Base-by-base conservation (phyloP, 805 yeast species). In the Metschnikowia cubensis region DNA sequence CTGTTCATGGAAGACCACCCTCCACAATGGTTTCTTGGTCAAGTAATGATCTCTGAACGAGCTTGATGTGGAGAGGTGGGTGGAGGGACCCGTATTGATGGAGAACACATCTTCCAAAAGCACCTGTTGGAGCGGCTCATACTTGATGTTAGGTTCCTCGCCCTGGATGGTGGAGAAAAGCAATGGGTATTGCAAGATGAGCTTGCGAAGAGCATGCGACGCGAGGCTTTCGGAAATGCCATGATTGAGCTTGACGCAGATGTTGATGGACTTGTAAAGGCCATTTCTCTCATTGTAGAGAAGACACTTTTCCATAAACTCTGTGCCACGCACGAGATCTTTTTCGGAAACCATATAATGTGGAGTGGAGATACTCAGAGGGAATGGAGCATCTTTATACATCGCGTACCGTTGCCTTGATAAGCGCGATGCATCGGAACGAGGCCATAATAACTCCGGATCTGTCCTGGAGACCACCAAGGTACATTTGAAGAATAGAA, bases 111-210 rank as follows among this genome's bases (percentile, higher is more conserved):
- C 50, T 21, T 44, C 39, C 46, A 50, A 44, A 15, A 40, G 37
- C 4, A 50, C 49, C 13, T 40, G 22, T 2, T 42, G 47, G 15
- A 50, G 49, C 15, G 53, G 53, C 37, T 47, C 50, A 33, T 40
- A 50, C 33, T 35, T 44, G 31, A 43, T 36, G 34, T 39, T 8
- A 6, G 53, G 53, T 35, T 48, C 54, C 13, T 33, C 33, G 21
- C 51, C 54, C 14, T 38, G 41, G 7, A 48, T 45, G 13, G 38
- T 36, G 13, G 45, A 51, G 33, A 48, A 48, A 6, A 48, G 45
- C 40, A 51, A 51, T 2, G 54, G 54, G 35, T 51, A 48, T 17
- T 51, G 42, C 45, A 51, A 45, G 11, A 48, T 48, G 17, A 51
- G 49, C 29, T 41, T 36, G 17, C 54, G 45, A 45, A 51, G 46